These are phyloP conservation scores for Pseudonectria foliicola DNA, from an alignment of 2,329 filamentous ascomycete species.

Conservation along the genomic window DNA sequence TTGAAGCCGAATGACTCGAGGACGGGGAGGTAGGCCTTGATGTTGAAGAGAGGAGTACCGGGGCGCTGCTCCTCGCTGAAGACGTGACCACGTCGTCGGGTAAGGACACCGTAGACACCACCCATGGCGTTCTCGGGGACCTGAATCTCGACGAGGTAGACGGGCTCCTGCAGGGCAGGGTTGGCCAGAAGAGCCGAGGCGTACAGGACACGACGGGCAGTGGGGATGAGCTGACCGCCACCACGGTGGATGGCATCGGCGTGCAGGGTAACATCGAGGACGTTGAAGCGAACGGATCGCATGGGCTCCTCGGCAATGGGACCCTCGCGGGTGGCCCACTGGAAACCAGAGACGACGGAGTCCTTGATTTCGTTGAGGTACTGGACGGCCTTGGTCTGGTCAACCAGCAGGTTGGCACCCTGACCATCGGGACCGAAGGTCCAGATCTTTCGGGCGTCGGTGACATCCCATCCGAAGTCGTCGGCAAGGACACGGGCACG, in stretches of 20 bases:
- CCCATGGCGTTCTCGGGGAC: constrained; percentile 98
- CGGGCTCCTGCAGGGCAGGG: constrained; percentile 87
- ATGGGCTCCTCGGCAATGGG: constrained; percentile 97
- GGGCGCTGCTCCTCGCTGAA: constrained; percentile 97
- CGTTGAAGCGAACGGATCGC: constrained; percentile 96
- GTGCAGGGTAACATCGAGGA: constrained; percentile 98
- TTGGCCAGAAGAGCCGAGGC: constrained; percentile 85
- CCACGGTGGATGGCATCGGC: constrained; percentile 99
- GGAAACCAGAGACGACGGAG: constrained; percentile 98
- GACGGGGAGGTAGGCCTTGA: constrained; percentile 96
- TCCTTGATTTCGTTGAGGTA: constrained; percentile 99
- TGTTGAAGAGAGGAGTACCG: constrained; percentile 97
- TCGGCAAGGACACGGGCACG: constrained; percentile 95
- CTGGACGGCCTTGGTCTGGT: constrained; percentile 99
- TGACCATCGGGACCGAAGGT: constrained; percentile 97
- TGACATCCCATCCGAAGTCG: constrained; percentile 98
- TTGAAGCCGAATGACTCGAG: constrained; percentile 99
- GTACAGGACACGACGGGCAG: constrained; percentile 94
- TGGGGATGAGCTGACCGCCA: constrained; percentile 98
- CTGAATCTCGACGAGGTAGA: constrained; percentile 99
- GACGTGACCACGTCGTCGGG: constrained; percentile 96
- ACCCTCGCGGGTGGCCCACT: constrained; percentile 98
- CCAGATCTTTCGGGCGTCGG: constrained; percentile 99
- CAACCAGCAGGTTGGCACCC: constrained; percentile 96
- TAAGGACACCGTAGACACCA: constrained; percentile 99